These are phyloP conservation scores for Babesia gibsoni DNA, from an alignment of 169 alveolate genomes.

Conservation along the genomic window DNA sequence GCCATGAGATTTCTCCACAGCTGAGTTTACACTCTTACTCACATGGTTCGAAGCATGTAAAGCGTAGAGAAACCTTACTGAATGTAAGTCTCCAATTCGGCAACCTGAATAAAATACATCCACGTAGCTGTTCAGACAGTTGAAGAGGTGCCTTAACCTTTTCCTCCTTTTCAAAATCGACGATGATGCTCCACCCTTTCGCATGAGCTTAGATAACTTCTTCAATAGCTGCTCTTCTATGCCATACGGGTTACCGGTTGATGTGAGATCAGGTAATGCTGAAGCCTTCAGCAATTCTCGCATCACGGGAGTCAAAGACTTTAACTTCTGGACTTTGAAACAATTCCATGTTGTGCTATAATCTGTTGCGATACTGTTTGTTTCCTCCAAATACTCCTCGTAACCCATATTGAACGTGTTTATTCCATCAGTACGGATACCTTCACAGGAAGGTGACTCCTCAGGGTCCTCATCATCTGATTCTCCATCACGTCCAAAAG, in stretches of 20 bases:
- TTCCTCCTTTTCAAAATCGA: neutral
- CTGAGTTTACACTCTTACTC: slow-evolving; percentile 6
- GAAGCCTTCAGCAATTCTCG: neutral
- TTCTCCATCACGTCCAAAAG: slow-evolving; percentile 26
- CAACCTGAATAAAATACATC: slow-evolving; percentile 45
- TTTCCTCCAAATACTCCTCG: slow-evolving; percentile 30
- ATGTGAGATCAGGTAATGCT: slow-evolving; percentile 23
- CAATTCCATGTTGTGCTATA: neutral
- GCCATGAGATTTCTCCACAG: slow-evolving; percentile 73
- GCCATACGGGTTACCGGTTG: neutral
- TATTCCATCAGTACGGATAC: slow-evolving; percentile 8
- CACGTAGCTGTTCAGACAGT: slow-evolving; percentile 52
- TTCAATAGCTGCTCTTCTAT: slow-evolving; percentile 1
- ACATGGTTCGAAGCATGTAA: slow-evolving; percentile 56
- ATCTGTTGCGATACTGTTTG: neutral
- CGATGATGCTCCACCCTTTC: neutral
- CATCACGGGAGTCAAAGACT: slow-evolving; percentile 28
- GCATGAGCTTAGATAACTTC: slow-evolving; percentile 4
- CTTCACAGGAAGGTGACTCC: neutral
- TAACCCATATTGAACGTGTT: slow-evolving; percentile 44
- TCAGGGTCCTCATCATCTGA: slow-evolving; percentile 37
- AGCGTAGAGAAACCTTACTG: slow-evolving; percentile 32
- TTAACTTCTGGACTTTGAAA: slow-evolving; percentile 17
- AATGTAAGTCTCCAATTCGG: neutral
- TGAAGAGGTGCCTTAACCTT: slow-evolving; percentile 33